Conservation (phyloP, 2,329 filamentous ascomycete genomes). For the Xylaria sp. region DNA sequence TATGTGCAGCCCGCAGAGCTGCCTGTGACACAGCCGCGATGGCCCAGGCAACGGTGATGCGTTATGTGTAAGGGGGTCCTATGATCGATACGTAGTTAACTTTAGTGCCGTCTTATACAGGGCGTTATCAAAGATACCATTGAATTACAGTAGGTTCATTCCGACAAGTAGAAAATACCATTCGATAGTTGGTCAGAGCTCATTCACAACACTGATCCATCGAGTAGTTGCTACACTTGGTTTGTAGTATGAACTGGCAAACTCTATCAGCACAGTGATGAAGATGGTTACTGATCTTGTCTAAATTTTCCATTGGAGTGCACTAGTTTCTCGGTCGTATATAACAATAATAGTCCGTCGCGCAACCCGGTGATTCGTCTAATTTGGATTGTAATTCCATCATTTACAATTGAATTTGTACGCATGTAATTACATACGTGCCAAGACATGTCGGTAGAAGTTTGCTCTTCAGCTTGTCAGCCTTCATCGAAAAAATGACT, state of each 20-base stretch:
- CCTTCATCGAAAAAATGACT: neutral
- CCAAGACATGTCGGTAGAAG: neutral
- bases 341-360: neutral
- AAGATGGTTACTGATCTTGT: too few species aligned
- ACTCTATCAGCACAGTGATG: too few species aligned
- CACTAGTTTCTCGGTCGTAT: neutral
- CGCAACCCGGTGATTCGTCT: neutral
- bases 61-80: too few species aligned
- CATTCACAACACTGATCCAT: too few species aligned
- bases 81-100: too few species aligned
- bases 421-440: slow-evolving; percentile 8
- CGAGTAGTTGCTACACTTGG: too few species aligned
- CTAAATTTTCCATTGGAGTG: neutral
- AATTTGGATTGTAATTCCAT: slow-evolving; percentile 7
- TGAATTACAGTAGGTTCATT: too few species aligned
- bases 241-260: too few species aligned
- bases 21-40: neutral
- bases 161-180: too few species aligned
- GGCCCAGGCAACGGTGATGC: neutral
- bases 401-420: slow-evolving; percentile 7
- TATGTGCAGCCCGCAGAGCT: neutral
- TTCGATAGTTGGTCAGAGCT: too few species aligned
- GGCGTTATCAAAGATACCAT: too few species aligned
- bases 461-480: neutral
- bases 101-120: too few species aligned